Evolutionary conservation across 1,139 yeast species (phyloP).

Genomic region (Yamadazyma sp.): DNA sequence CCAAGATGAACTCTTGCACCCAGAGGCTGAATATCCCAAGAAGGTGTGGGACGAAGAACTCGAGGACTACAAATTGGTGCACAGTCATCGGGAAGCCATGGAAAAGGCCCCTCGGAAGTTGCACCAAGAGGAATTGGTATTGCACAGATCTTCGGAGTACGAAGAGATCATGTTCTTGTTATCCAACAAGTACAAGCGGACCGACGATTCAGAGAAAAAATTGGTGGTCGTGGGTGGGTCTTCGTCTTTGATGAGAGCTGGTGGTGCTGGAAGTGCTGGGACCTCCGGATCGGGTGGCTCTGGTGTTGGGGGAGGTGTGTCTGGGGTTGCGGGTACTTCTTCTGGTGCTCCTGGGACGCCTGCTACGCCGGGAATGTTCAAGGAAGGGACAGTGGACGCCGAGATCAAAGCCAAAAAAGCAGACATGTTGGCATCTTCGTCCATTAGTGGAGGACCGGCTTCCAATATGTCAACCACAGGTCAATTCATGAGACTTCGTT

Average conservation of each 20-base stretch:
- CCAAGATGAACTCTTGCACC: conserved; percentile 45
- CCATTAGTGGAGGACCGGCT: conserved; percentile 17
- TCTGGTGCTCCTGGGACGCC: conserved; percentile 14
- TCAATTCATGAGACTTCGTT: conserved; percentile 49
- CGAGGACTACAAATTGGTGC: conserved; percentile 32
- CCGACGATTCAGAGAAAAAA: conserved; percentile 41
- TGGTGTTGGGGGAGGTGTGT: too few relatives aligned
- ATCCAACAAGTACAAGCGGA: conserved; percentile 40
- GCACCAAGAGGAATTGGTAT: conserved; percentile 45
- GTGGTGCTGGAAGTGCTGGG: conserved; percentile 1
- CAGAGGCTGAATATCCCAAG: conserved; percentile 47
- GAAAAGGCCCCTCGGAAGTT: conserved; percentile 43
- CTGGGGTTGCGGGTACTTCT: conserved; percentile 1
- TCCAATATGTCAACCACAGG: conserved; percentile 28
- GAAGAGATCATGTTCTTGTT: conserved; percentile 79
- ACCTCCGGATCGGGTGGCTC: conserved; percentile 6
- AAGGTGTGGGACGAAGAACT: conserved; percentile 40
- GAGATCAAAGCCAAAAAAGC: conserved; percentile 26
- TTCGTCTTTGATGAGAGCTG: conserved; percentile 14
- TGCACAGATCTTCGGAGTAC: conserved; percentile 80
- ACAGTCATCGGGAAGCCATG: conserved; percentile 49
- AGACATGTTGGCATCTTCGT: conserved; percentile 22
- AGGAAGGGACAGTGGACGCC: conserved; percentile 22
- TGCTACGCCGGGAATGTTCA: conserved; percentile 21
- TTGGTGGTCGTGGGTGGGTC: conserved; percentile 42